Conservation (phyloP, 2,329 filamentous ascomycete species). For the Aspergillus novofumigatus region DNA sequence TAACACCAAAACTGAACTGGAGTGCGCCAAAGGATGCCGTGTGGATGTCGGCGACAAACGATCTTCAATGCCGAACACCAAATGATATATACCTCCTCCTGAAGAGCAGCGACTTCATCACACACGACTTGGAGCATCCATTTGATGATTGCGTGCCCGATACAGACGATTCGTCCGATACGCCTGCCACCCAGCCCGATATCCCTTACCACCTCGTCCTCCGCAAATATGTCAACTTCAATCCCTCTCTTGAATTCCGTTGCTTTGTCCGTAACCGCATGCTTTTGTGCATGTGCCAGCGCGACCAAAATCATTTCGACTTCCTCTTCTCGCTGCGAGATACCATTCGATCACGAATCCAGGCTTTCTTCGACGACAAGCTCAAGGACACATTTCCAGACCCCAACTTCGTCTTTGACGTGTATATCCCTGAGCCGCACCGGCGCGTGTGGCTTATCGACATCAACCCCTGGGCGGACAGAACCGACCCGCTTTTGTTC, state of each 20-base stretch:
- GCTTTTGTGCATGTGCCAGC: slow-evolving; percentile 78
- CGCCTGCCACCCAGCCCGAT: slow-evolving; percentile 22
- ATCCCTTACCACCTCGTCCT: slow-evolving; percentile 79
- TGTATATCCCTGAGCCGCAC: slow-evolving; percentile 77
- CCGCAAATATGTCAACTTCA: slow-evolving; percentile 80
- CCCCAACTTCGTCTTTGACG: slow-evolving; percentile 79
- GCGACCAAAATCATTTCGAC: slow-evolving; percentile 84
- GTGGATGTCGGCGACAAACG: slow-evolving; percentile 85
- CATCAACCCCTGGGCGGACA: slow-evolving; percentile 88
- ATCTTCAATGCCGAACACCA: slow-evolving; percentile 80
- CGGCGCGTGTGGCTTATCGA: slow-evolving; percentile 82
- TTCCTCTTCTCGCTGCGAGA: slow-evolving; percentile 69
- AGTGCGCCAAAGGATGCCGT: slow-evolving; percentile 93
- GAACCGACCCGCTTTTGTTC: slow-evolving; percentile 86
- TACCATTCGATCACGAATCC: slow-evolving; percentile 64
- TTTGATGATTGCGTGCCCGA: slow-evolving; percentile 68
- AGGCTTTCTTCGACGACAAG: slow-evolving; percentile 70
- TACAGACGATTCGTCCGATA: slow-evolving; percentile 8
- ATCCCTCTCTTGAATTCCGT: slow-evolving; percentile 88
- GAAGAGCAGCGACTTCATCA: slow-evolving; percentile 92
- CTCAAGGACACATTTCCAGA: slow-evolving; percentile 78
- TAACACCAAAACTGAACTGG: slow-evolving; percentile 95
- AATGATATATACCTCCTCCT: slow-evolving; percentile 92
- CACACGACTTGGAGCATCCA: slow-evolving; percentile 87
- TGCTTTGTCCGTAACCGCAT: slow-evolving; percentile 85